Conservation (phyloP, 768 basidiomycete species). For the Mycena chlorophos region DNA sequence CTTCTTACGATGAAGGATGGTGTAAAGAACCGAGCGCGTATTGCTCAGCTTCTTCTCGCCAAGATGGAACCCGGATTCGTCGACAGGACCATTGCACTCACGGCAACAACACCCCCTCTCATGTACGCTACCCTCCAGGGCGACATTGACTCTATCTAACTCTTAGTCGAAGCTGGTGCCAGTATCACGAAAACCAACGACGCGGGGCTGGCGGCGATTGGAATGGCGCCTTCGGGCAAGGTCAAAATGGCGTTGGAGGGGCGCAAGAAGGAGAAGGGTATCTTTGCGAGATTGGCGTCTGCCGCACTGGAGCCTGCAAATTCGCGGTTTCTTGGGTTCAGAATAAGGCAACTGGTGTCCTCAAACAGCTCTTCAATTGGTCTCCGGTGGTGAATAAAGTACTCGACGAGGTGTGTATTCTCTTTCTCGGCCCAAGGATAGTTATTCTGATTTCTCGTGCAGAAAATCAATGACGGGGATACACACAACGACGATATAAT, state of each 20-base stretch:
- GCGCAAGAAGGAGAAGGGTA: constrained; percentile 9
- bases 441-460: not conserved
- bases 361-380: too few species aligned
- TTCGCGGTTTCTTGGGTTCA: too few species aligned
- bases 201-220: constrained; percentile 1
- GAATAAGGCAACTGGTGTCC: too few species aligned
- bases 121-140: constrained; percentile 6
- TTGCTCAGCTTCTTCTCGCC: constrained; percentile 12
- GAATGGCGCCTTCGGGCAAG: constrained; percentile 2
- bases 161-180: constrained; percentile 12
- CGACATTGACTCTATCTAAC: constrained; percentile 8
- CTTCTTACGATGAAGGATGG: constrained; percentile 3
- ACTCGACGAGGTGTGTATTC: constrained; percentile 6
- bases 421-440: constrained; percentile 1
- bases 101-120: constrained; percentile 9
- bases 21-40: constrained; percentile 3
- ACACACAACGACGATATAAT: constrained; percentile 10
- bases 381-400: constrained; percentile 1
- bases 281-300: constrained; percentile 1
- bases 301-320: too few species aligned
- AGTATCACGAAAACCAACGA: constrained; percentile 6
- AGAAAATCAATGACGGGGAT: constrained; percentile 9
- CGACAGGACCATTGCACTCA: constrained; percentile 9
- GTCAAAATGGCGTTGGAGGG: constrained; percentile 4
- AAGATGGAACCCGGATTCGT: constrained; percentile 5